Conservation (phyloP, 2,329 filamentous ascomycete species). For the Calonectria crousiana region DNA sequence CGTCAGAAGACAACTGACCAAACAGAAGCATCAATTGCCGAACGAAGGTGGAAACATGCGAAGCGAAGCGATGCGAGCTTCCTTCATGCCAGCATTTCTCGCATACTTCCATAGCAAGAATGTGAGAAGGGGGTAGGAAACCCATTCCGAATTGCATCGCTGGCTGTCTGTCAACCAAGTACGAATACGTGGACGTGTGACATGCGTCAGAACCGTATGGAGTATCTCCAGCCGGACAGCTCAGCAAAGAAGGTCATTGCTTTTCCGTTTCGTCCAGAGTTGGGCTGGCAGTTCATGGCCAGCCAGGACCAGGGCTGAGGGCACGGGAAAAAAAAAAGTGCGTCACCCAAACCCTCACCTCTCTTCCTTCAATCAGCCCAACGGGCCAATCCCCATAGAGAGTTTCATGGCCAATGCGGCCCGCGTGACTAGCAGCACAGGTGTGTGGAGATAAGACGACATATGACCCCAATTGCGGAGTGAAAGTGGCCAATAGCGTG, state of each 20-base stretch:
- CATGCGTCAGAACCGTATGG: conserved; percentile 17
- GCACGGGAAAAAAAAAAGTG: neutral
- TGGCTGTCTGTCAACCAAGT: neutral
- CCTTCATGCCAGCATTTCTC: conserved; percentile 18
- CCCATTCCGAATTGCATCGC: neutral
- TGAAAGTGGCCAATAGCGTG: conserved; percentile 27
- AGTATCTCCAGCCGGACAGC: conserved; percentile 6
- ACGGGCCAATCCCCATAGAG: conserved; percentile 21
- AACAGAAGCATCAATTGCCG: conserved; percentile 10
- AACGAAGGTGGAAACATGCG: neutral
- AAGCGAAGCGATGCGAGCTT: neutral
- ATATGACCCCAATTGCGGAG: conserved; percentile 7
- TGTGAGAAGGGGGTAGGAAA: neutral
- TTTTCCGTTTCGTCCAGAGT: conserved; percentile 16
- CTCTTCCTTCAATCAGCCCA: conserved; percentile 14
- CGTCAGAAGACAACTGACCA: neutral
- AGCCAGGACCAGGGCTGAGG: neutral
- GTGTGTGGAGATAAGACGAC: conserved; percentile 21
- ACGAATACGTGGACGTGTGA: conserved; percentile 26
- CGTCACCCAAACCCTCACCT: neutral
- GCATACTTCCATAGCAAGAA: conserved; percentile 1
- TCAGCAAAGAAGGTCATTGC: conserved; percentile 7
- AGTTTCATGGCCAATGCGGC: conserved; percentile 33
- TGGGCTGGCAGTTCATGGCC: neutral
- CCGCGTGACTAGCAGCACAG: conserved; percentile 24